These are phyloP conservation scores for Adansonia grandidieri DNA, from an alignment of 441 rosid species.

Conservation along the genomic window DNA sequence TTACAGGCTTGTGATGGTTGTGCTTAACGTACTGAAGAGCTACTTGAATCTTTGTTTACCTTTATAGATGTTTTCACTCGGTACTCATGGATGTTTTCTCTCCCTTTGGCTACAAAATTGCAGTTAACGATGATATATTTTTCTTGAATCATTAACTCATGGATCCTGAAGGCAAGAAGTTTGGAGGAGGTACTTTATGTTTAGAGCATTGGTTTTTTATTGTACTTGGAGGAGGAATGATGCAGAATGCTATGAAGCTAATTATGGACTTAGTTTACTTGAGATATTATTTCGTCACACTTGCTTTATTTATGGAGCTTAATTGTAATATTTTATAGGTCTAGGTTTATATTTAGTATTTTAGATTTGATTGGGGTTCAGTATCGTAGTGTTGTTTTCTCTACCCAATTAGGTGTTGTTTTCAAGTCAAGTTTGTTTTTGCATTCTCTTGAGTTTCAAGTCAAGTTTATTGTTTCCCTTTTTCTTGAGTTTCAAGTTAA, in stretches of 20 bases:
- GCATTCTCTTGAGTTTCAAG: background rate
- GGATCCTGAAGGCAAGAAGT: conserved; percentile 70
- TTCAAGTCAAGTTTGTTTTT: too few relatives aligned
- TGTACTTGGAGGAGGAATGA: background rate
- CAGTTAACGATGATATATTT: conserved; percentile 44
- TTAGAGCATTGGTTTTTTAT: background rate
- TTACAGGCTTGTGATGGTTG: background rate
- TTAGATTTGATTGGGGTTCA: too few relatives aligned
- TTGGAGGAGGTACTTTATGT: conserved; percentile 57
- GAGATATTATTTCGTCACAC: too few relatives aligned
- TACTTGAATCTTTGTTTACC: conserved; percentile 5
- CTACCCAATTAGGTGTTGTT: too few relatives aligned
- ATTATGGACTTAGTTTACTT: too few relatives aligned
- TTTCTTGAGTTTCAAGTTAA: too few relatives aligned
- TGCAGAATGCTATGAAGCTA: too few relatives aligned
- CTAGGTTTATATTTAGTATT: too few relatives aligned
- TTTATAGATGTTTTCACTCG: conserved; percentile 5
- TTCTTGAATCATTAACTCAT: conserved; percentile 45
- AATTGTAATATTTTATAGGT: too few relatives aligned
- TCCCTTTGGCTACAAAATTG: conserved; percentile 22
- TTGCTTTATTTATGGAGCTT: too few relatives aligned
- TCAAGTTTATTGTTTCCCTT: too few relatives aligned
- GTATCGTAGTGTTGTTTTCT: too few relatives aligned
- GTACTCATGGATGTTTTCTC: background rate
- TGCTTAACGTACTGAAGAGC: background rate